A percentile compares a stretch with the other conserved stretches of the same genome.
Evolutionary conservation across 1,284 basidiomycete genomes (phyloP).

Genomic region (Pisolithus thermaeus): DNA sequence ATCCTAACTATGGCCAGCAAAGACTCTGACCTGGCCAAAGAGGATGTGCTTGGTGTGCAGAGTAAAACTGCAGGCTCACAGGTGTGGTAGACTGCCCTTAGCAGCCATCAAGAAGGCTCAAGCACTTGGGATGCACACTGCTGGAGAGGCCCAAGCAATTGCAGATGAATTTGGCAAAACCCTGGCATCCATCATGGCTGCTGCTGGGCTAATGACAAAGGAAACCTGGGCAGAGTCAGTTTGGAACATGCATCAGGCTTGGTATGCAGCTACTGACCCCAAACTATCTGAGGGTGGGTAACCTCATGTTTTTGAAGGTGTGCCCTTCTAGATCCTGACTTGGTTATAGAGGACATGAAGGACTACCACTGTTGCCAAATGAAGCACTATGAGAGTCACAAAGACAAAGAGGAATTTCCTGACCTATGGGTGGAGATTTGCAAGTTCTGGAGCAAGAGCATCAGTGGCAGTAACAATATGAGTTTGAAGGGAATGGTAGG

Average conservation of each 20-base stretch:
- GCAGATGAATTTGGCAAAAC: slow-evolving; percentile 5
- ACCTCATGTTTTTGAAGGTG: neutral
- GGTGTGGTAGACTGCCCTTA: neutral
- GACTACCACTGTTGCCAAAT: neutral
- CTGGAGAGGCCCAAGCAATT: neutral
- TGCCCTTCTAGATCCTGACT: neutral
- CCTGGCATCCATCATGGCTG: neutral
- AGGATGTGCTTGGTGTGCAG: neutral
- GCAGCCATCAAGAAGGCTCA: slow-evolving; percentile 1
- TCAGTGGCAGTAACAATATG: neutral
- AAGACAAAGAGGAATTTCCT: neutral
- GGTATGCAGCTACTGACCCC: neutral
- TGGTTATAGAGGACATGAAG: neutral
- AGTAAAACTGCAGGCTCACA: neutral
- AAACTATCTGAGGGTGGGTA: neutral
- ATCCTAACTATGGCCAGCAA: neutral
- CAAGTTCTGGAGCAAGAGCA: neutral
- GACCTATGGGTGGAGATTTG: neutral
- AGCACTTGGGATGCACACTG: neutral
- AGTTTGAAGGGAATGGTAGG: neutral
- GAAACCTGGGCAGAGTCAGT: neutral
- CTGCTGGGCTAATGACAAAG: slow-evolving; percentile 1
- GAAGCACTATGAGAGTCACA: neutral
- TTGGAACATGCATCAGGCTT: slow-evolving; percentile 4
- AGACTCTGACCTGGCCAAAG: neutral